Conservation (phyloP, 2,329 filamentous ascomycete species). For the Penicillium sp. region DNA sequence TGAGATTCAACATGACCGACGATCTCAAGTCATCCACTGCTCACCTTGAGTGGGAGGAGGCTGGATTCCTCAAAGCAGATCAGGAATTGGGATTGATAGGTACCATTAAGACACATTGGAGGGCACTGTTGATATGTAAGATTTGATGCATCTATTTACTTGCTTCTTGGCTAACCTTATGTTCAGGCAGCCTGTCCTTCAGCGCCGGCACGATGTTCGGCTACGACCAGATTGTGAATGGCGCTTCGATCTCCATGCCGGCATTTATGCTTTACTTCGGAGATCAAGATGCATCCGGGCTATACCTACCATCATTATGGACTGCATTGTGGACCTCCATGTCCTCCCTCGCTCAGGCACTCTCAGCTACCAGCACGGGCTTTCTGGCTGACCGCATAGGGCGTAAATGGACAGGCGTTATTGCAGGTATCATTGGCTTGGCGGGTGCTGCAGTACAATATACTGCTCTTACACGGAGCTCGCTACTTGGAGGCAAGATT, state of each 20-base stretch:
- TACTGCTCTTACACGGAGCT: slow-evolving; percentile 10
- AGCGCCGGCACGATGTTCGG: slow-evolving; percentile 5
- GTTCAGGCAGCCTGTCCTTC: slow-evolving; percentile 3
- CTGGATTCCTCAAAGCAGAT: neutral
- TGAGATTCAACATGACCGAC: neutral
- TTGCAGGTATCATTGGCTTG: slow-evolving; percentile 24
- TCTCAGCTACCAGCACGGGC: slow-evolving; percentile 26
- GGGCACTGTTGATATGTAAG: neutral
- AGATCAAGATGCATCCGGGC: neutral
- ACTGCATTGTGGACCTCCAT: slow-evolving; percentile 24
- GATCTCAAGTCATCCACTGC: neutral
- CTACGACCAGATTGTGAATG: slow-evolving; percentile 8
- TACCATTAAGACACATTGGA: neutral
- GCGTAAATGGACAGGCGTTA: slow-evolving; percentile 34
- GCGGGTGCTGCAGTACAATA: slow-evolving; percentile 15
- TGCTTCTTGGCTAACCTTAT: neutral
- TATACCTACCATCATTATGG: slow-evolving; percentile 21
- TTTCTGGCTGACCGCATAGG: slow-evolving; percentile 35
- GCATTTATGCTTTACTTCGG: slow-evolving; percentile 11
- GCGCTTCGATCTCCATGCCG: slow-evolving; percentile 10
- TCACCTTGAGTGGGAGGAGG: neutral
- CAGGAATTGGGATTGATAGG: neutral
- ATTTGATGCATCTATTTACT: neutral
- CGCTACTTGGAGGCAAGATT: slow-evolving; percentile 20
- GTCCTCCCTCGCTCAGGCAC: slow-evolving; percentile 19